Evolutionary conservation across 768 basidiomycete genomes (phyloP).

Genomic region (Chlorophyllum brunneum): DNA sequence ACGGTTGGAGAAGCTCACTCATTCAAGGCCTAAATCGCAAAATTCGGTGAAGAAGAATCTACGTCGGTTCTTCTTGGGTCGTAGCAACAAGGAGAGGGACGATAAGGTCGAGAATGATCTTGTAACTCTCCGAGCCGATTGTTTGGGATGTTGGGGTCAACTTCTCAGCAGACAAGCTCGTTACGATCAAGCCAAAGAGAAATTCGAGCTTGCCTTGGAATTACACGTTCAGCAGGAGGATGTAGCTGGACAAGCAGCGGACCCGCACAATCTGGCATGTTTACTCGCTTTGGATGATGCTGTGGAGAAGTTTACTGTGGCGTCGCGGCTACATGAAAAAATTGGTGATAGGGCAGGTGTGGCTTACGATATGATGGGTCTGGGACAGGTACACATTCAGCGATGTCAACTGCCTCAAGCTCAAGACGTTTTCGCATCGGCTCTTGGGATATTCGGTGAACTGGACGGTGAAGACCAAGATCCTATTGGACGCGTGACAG

Average conservation of each 20-base stretch:
- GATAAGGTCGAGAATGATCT: background rate
- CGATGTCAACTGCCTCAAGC: slow-evolving; percentile 13
- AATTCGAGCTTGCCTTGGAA: slow-evolving; percentile 19
- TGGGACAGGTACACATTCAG: slow-evolving; percentile 20
- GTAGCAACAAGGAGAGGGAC: background rate
- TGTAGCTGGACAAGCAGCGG: slow-evolving; percentile 23
- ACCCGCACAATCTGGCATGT: slow-evolving; percentile 23
- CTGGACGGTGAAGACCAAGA: slow-evolving; percentile 12
- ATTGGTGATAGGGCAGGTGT: slow-evolving; percentile 18
- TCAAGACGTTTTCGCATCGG: slow-evolving; percentile 12
- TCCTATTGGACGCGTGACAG: slow-evolving; percentile 18
- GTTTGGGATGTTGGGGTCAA: slow-evolving; percentile 26
- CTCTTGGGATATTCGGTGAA: slow-evolving; percentile 17
- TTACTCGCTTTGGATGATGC: slow-evolving; percentile 16
- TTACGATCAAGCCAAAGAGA: slow-evolving; percentile 20
- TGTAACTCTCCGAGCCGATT: slow-evolving; percentile 21
- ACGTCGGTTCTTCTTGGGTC: slow-evolving; percentile 5
- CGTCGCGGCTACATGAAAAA: slow-evolving; percentile 18
- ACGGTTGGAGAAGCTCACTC: slow-evolving; percentile 13
- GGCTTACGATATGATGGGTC: slow-evolving; percentile 24
- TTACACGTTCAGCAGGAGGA: slow-evolving; percentile 22
- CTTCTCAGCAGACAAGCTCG: slow-evolving; percentile 19
- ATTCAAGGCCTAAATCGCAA: background rate
- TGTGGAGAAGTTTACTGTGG: slow-evolving; percentile 14
- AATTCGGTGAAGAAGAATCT: background rate